Evolutionary conservation across 768 basidiomycete species (phyloP).

Genomic region (Fomitopsis serialis): DNA sequence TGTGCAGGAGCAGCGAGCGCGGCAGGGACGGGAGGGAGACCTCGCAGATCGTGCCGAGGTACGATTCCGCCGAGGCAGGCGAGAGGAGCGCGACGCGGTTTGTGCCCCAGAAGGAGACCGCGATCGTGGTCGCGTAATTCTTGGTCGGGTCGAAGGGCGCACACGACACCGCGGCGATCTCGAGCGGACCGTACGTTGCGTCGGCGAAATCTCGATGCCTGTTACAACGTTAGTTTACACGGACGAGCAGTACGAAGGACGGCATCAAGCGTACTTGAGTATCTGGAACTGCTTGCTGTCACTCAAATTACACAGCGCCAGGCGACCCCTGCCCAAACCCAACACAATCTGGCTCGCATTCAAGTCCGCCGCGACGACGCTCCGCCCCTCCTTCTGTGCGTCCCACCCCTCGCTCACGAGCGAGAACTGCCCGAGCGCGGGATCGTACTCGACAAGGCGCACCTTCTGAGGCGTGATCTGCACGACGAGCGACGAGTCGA

Average conservation of each 20-base stretch:
- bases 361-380: slow-evolving; percentile 64
- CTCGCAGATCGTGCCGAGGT: slow-evolving; percentile 26
- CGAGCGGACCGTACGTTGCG: slow-evolving; percentile 18
- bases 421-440: slow-evolving; percentile 34
- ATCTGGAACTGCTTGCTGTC: slow-evolving; percentile 32
- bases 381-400: slow-evolving; percentile 22
- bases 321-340: slow-evolving; percentile 47
- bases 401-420: slow-evolving; percentile 37
- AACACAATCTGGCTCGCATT: slow-evolving; percentile 66
- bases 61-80: slow-evolving; percentile 22
- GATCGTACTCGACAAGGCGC: slow-evolving; percentile 52
- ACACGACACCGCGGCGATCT: slow-evolving; percentile 72
- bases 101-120: slow-evolving; percentile 74
- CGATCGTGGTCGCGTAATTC: slow-evolving; percentile 43
- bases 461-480: slow-evolving; percentile 67
- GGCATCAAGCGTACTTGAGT: slow-evolving; percentile 22
- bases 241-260: not conserved
- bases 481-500: slow-evolving; percentile 51
- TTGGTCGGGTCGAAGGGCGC: slow-evolving; percentile 44
- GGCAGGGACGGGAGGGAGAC: slow-evolving; percentile 40
- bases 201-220: slow-evolving; percentile 14
- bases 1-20: slow-evolving; percentile 44
- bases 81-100: slow-evolving; percentile 56
- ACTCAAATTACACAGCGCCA: slow-evolving; percentile 47
- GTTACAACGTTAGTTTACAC: not conserved